phyloP scores from a whole-genome alignment of 192 early-diverging fungal species.

The Mortierella antarctica region DNA sequence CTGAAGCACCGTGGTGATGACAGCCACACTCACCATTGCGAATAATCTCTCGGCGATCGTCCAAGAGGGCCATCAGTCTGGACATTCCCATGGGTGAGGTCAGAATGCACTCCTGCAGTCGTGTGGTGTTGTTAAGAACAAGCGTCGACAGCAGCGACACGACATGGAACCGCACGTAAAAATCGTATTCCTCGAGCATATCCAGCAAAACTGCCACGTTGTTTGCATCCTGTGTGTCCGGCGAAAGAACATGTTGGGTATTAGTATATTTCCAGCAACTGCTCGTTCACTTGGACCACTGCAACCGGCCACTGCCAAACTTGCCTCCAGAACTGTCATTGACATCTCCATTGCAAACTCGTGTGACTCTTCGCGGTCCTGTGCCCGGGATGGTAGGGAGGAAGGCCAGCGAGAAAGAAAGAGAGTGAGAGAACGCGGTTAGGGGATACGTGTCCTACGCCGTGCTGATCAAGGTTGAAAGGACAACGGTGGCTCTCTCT shows the following conservation, averaged over 20 bases:
- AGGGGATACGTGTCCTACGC: too few species aligned
- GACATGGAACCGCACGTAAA: conserved; percentile 93
- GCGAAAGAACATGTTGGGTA: background rate
- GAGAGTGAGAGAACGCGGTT: background rate
- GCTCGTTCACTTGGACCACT: too few species aligned
- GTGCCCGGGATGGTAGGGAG: background rate
- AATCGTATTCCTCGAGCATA: conserved; percentile 91
- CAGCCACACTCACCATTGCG: conserved; percentile 77
- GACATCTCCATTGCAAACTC: conserved; percentile 38
- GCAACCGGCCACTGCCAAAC: background rate
- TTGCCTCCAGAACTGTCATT: conserved; percentile 25
- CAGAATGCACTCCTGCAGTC: conserved; percentile 87
- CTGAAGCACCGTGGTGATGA: background rate
- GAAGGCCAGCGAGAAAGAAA: background rate
- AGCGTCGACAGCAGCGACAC: conserved; percentile 88
- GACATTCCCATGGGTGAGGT: conserved; percentile 86
- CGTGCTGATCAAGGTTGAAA: background rate
- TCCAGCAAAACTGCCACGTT: conserved; percentile 88
- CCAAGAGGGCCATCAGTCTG: conserved; percentile 92
- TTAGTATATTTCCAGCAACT: background rate
- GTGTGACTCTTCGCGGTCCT: conserved; percentile 34
- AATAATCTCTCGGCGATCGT: conserved; percentile 94
- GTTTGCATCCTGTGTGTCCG: conserved; percentile 56
- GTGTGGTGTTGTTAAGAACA: conserved; percentile 64
- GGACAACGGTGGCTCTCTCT: background rate